These are phyloP conservation scores for Fusarium citri DNA, from an alignment of 2,329 filamentous ascomycete species.

Conservation along the genomic window DNA sequence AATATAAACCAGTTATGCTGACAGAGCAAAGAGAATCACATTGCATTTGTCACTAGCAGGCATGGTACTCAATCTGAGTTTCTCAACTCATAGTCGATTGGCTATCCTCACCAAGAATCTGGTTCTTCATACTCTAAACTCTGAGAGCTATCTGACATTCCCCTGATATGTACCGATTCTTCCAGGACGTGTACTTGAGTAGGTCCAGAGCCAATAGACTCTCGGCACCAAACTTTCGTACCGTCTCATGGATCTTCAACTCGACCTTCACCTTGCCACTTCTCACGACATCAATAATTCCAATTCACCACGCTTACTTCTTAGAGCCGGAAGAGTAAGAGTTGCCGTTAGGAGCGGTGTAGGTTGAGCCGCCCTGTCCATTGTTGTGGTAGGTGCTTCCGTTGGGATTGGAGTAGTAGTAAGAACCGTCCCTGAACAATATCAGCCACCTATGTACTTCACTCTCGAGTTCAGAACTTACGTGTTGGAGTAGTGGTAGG, in stretches of 20 bases:
- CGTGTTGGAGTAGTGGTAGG: slow-evolving; percentile 76
- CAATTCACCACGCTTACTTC: slow-evolving; percentile 12
- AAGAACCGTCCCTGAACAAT: slow-evolving; percentile 67
- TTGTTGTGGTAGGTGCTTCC: slow-evolving; percentile 76
- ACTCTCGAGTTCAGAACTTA: slow-evolving; percentile 47
- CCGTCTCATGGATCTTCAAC: not conserved
- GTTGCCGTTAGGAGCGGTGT: slow-evolving; percentile 66
- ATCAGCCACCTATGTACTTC: not conserved
- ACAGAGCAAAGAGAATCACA: not conserved
- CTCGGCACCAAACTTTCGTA: slow-evolving; percentile 11
- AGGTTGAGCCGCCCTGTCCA: slow-evolving; percentile 67
- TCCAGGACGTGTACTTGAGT: not conserved
- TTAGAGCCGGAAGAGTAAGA: slow-evolving; percentile 21
- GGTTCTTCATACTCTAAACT: not conserved
- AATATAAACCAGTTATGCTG: not conserved
- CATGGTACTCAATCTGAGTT: too few species aligned
- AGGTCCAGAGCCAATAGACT: slow-evolving; percentile 23
- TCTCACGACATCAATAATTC: not conserved
- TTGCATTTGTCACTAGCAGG: not conserved
- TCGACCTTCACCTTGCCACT: not conserved
- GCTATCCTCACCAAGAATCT: not conserved
- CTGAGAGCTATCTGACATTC: not conserved
- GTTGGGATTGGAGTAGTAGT: slow-evolving; percentile 79
- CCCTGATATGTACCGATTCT: not conserved
- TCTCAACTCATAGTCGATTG: not conserved